Evolutionary conservation across 257 asterid species (phyloP), one percentile per base, ranked within the genome.

Genomic region (Gentiana dahurica): DNA sequence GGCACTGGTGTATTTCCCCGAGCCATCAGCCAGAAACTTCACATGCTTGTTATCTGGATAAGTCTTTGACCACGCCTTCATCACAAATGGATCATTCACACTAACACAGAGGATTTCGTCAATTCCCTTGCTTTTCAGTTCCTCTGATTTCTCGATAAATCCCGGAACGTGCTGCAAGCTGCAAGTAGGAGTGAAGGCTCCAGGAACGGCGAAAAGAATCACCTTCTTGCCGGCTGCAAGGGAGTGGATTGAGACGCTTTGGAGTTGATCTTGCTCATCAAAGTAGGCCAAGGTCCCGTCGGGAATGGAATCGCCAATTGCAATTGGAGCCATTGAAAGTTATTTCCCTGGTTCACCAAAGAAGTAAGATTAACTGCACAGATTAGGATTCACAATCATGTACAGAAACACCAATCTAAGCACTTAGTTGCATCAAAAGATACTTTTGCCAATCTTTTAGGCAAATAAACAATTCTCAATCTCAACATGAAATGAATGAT

Each of bases 21-120:
- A 79, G 38, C 94, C 95, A 76, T 90, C 98, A 1, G 98, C 98
- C 37, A 90, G 62, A 71, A 90, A 90, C 75, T 87, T 87, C 59
- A 90, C 90, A 36, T 79, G 71, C 77, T 90, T 82, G 74, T 84
- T 87, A 36, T 79, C 89, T 0, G 95, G 94, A 81, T 54, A 90
- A 9, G 94, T 87, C 73, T 87, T 82, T 33, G 89, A 88, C 98
- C 98, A 87, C 10, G 96, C 98, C 85, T 84, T 90, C 96, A 87
- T 90, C 81, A 90, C 98, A 49, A 82, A 90, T 3, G 96, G 95
- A 57, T 90, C 98, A 55, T 90, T 90, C 51, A 89, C 87, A 32
- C 94, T 82, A 44, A 85, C 53, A 72, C 94, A 85, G 56, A 81
- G 24, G 36, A 85, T 75, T 61, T 90, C 96, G 33, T 53, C 81